phyloP scores from a whole-genome alignment of 371 early-diverging fungal species.

The Circinella minor region DNA sequence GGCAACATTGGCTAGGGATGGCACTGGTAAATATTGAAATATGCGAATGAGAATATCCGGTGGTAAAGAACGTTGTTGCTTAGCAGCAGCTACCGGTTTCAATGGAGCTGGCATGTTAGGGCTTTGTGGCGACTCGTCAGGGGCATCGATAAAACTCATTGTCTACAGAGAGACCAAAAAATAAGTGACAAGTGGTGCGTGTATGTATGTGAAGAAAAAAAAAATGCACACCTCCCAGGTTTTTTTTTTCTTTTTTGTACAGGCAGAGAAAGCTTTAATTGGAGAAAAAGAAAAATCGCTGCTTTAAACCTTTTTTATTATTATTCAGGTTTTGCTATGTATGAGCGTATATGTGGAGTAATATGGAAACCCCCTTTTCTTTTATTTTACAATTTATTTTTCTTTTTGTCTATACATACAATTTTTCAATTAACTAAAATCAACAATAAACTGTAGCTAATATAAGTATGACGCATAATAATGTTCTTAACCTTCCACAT shows the following conservation, averaged over 20 bases:
- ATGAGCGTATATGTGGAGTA: too few relatives aligned
- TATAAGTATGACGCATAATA: conserved; percentile 17
- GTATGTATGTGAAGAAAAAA: background rate
- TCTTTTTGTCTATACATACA: conserved; percentile 1
- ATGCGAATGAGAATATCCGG: conserved; percentile 56
- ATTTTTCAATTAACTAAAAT: background rate
- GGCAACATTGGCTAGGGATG: conserved; percentile 53
- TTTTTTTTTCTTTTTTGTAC: background rate
- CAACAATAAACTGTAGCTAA: background rate
- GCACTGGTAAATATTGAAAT: conserved; percentile 54
- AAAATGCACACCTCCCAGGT: background rate
- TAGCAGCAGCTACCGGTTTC: conserved; percentile 12
- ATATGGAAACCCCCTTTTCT: background rate
- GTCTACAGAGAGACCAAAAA: background rate
- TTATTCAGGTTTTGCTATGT: background rate
- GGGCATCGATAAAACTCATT: conserved; percentile 15
- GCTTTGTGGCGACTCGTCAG: conserved; percentile 8
- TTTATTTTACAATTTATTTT: conserved; percentile 10
- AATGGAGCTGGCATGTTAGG: conserved; percentile 18
- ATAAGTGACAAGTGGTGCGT: background rate
- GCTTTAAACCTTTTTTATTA: background rate
- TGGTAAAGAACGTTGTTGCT: conserved; percentile 28
- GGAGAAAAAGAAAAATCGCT: too few relatives aligned
- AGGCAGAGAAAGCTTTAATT: too few relatives aligned
- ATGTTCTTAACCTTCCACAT: conserved; percentile 11